Percentiles rank a stretch among this genome's conserved stretches.
Conservation (phyloP, 805 yeast species). For the Kuraishia hungarica region DNA sequence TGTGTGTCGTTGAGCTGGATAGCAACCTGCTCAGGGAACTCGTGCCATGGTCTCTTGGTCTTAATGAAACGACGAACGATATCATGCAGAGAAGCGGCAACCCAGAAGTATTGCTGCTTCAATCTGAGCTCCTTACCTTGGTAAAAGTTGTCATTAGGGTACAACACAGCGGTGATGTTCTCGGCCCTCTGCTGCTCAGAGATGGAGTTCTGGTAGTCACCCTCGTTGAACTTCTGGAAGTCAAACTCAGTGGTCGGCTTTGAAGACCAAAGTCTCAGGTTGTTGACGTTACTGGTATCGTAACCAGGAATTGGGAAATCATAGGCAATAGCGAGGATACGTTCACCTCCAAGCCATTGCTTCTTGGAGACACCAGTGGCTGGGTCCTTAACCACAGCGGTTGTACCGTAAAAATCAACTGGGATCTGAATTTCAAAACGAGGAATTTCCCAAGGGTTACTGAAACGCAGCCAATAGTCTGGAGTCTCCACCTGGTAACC, state of each 20-base stretch:
- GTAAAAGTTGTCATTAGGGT: slow-evolving; percentile 91
- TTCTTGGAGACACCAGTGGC: slow-evolving; percentile 49
- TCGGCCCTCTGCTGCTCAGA: slow-evolving; percentile 82
- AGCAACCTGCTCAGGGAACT: slow-evolving; percentile 79
- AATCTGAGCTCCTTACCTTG: slow-evolving; percentile 86
- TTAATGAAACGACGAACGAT: slow-evolving; percentile 86
- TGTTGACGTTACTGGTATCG: slow-evolving; percentile 74
- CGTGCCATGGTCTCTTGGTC: slow-evolving; percentile 65
- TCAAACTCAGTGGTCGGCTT: slow-evolving; percentile 88
- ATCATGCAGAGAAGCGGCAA: slow-evolving; percentile 86
- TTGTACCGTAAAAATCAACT: slow-evolving; percentile 82
- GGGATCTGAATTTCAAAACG: slow-evolving; percentile 83
- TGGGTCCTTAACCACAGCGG: slow-evolving; percentile 44
- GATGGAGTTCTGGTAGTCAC: slow-evolving; percentile 84
- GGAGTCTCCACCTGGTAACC: slow-evolving; percentile 95
- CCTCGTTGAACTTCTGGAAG: slow-evolving; percentile 82
- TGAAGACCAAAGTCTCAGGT: slow-evolving; percentile 84
- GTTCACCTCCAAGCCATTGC: slow-evolving; percentile 82
- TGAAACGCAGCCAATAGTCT: slow-evolving; percentile 84
- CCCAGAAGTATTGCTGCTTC: slow-evolving; percentile 97
- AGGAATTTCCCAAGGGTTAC: slow-evolving; percentile 92
- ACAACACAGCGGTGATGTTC: slow-evolving; percentile 84
- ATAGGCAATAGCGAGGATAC: slow-evolving; percentile 82
- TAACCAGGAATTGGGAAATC: slow-evolving; percentile 94
- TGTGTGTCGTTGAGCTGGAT: slow-evolving; percentile 94